These are phyloP conservation scores for Suhomyces ambrosiae DNA, from an alignment of 1,139 yeast species.

Conservation along the genomic window DNA sequence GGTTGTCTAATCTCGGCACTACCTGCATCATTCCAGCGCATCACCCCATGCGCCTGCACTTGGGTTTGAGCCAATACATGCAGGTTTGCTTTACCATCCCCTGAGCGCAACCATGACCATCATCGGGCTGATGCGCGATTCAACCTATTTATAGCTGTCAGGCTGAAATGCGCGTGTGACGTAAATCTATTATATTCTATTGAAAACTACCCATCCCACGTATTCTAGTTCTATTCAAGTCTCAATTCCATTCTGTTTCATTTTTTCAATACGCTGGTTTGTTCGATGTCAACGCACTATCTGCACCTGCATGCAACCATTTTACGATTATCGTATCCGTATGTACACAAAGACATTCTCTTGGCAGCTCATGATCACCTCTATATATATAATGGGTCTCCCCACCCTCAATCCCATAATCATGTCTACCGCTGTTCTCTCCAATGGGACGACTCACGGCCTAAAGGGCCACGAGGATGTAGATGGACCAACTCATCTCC, in stretches of 20 bases:
- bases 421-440: conserved; percentile 6
- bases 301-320: neutral
- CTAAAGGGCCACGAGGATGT: neutral
- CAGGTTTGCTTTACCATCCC: neutral
- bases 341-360: conserved; percentile 5
- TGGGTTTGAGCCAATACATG: too few species aligned
- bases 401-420: neutral
- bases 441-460: neutral
- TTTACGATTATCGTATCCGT: conserved; percentile 8
- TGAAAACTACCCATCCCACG: neutral
- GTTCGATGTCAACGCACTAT: neutral
- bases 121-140: neutral
- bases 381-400: neutral
- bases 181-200: too few species aligned
- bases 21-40: too few species aligned
- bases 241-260: too few species aligned
- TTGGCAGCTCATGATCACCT: conserved; percentile 8
- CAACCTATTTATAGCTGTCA: neutral
- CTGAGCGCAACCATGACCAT: conserved; percentile 1
- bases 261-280: too few species aligned
- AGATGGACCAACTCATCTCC: neutral
- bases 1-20: too few species aligned
- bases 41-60: neutral
- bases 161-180: too few species aligned
- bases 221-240: too few species aligned